Percentiles rank a stretch among this genome's conserved stretches.
These are phyloP conservation scores for Botrytis hyacinthi DNA, from an alignment of 2,329 filamentous ascomycete genomes.

Conservation along the genomic window DNA sequence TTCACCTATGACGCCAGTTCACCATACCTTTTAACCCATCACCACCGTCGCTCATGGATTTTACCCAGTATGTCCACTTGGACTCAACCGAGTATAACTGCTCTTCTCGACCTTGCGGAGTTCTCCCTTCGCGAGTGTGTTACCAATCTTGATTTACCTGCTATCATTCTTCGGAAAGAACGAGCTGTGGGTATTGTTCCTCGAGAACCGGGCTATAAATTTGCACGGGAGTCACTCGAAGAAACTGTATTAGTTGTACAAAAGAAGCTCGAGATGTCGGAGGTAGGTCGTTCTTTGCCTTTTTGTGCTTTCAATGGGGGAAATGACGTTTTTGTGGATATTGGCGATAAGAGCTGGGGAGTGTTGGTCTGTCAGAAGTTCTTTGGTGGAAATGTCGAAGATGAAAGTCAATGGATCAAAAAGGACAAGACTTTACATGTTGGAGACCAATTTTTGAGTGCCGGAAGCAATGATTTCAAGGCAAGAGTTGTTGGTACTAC, in stretches of 20 bases:
- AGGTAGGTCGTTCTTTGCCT: conserved; percentile 66
- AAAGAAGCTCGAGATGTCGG: conserved; percentile 81
- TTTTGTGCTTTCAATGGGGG: conserved; percentile 99
- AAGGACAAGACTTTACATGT: conserved; percentile 86
- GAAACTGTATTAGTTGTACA: conserved; percentile 95
- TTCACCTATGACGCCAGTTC: conserved; percentile 71
- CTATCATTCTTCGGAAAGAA: conserved; percentile 80
- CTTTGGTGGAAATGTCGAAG: conserved; percentile 57
- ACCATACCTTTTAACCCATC: conserved; percentile 65
- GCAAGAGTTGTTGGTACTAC: conserved; percentile 88
- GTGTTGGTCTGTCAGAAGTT: conserved; percentile 89
- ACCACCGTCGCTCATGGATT: conserved; percentile 67
- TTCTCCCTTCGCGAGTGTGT: conserved; percentile 79
- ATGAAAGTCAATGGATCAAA: conserved; percentile 47
- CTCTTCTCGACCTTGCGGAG: conserved; percentile 87
- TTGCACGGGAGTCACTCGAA: conserved; percentile 85
- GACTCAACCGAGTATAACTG: conserved; percentile 72
- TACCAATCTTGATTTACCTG: conserved; percentile 73
- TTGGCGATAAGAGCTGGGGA: conserved; percentile 96
- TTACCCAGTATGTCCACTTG: conserved; percentile 75
- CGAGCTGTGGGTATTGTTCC: conserved; percentile 79
- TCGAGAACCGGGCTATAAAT: conserved; percentile 59
- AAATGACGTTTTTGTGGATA: conserved; percentile 97
- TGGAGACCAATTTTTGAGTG: conserved; percentile 93
- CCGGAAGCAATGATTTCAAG: conserved; percentile 96